Conservation (phyloP, 805 yeast genomes). For the Starmerella potacharoeniae region DNA sequence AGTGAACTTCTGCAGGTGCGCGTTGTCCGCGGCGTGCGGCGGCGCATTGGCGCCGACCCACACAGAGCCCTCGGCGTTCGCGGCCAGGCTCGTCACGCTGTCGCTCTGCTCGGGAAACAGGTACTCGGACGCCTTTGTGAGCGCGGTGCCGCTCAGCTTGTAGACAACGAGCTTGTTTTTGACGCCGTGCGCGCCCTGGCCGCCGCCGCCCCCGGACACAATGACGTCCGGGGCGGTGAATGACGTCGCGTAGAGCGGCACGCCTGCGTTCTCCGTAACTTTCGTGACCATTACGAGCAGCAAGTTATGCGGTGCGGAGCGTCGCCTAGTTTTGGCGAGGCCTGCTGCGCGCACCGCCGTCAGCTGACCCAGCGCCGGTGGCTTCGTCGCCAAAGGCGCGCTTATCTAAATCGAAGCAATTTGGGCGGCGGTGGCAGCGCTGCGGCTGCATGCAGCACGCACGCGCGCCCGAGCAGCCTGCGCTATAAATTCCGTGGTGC, state of each 20-base stretch:
- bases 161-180: constrained; percentile 53
- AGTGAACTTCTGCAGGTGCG: constrained; percentile 43
- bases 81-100: constrained; percentile 76
- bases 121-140: constrained; percentile 12
- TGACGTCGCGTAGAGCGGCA: constrained; percentile 68
- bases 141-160: constrained; percentile 3
- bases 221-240: constrained; percentile 51
- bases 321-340: neutral
- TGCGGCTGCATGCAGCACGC: too few relatives aligned
- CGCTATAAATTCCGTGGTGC: too few relatives aligned
- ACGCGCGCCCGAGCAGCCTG: too few relatives aligned
- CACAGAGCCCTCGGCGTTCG: constrained; percentile 35
- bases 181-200: constrained; percentile 82
- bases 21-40: constrained; percentile 40
- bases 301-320: neutral
- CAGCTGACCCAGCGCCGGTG: neutral
- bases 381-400: neutral
- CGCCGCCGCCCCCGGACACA: constrained; percentile 87
- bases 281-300: neutral
- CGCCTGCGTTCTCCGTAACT: constrained; percentile 21
- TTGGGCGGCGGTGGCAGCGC: neutral
- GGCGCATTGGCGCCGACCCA: constrained; percentile 17
- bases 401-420: neutral
- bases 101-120: constrained; percentile 42
- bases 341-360: neutral